Evolutionary conservation across 495 filamentous ascomycete species (phyloP).

Genomic region (Viridothelium virens): DNA sequence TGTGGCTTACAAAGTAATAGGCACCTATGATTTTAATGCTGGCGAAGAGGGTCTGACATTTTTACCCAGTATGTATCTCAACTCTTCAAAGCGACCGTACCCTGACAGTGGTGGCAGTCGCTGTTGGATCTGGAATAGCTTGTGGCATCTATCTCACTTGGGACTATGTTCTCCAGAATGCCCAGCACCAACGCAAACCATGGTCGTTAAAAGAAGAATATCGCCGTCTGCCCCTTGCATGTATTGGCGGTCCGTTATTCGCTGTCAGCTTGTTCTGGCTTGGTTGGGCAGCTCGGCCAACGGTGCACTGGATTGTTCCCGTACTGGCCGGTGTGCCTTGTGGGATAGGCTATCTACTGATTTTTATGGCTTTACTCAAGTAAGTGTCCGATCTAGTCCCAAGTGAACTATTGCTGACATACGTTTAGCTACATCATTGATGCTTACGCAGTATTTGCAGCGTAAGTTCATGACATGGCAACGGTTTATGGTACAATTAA

Average conservation of each 20-base stretch:
- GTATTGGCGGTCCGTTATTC: slow-evolving; percentile 56
- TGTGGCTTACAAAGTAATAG: slow-evolving; percentile 10
- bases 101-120: slow-evolving; percentile 18
- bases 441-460: slow-evolving; percentile 66
- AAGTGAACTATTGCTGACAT: background rate
- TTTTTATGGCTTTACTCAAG: slow-evolving; percentile 63
- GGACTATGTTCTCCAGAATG: slow-evolving; percentile 45
- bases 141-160: slow-evolving; percentile 46
- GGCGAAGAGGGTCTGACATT: slow-evolving; percentile 36
- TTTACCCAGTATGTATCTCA: slow-evolving; percentile 25
- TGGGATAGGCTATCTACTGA: slow-evolving; percentile 58
- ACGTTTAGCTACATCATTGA: slow-evolving; percentile 43
- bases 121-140: slow-evolving; percentile 38
- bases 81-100: slow-evolving; percentile 1
- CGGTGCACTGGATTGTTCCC: slow-evolving; percentile 56
- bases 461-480: slow-evolving; percentile 32
- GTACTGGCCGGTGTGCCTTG: slow-evolving; percentile 58
- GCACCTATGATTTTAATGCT: slow-evolving; percentile 34
- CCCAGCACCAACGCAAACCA: slow-evolving; percentile 32
- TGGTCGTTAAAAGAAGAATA: slow-evolving; percentile 51
- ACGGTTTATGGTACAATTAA: background rate
- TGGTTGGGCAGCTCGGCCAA: slow-evolving; percentile 53
- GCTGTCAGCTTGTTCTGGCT: slow-evolving; percentile 63
- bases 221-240: slow-evolving; percentile 59
- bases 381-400: slow-evolving; percentile 43